Evolutionary conservation across 805 yeast genomes (phyloP), one percentile per base, ranked within the genome.

Genomic region (Wickerhamomyces kurtzmanii): DNA sequence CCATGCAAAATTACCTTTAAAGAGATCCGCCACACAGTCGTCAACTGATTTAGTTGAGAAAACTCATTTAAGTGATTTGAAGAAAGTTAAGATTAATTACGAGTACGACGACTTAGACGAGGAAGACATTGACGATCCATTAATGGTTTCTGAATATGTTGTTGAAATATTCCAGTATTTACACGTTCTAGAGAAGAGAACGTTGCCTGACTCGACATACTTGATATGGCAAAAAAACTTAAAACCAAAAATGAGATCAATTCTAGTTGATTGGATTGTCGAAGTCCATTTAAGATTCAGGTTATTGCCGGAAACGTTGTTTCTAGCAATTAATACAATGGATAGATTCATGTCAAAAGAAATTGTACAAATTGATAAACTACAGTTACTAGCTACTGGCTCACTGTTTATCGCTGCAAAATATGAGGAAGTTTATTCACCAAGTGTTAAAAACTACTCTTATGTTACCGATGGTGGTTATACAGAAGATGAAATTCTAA

Each of bases 231-330:
- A 77, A 49, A 65, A 69, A 28, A 73, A 74, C 34, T 54, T 84
- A 40, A 73, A 79, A 43, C 94, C 95, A 31, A 71, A 74, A 36
- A 80, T 82, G 81, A 69, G 96, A 40, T 76, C 85, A 6, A 81
- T 86, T 29, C 59, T 86, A 33, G 84, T 86, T n/a, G 95, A 87
- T 55, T 86, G 96, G 96, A 63, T 86, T 40, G 84, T 84, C 8
- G 93, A 84, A 49, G 87, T 86, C 50, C 96, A 85, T 57, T 62
- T 75, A 40, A 69, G 83, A 49, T 86, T 86, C 55, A 68, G 87
- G 39, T 65, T 87, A 37, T 63, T 80, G 23, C 94, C 94, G 1
- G 96, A 86, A 54, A 83, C 94, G 7, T 65, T 87, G 32, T 82
- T 73, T 45, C 59, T 86, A 32, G 84, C 94, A 5, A 78, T 83